These are phyloP conservation scores for Neohortaea acidophila DNA, from an alignment of 495 filamentous ascomycete species.

Conservation along the genomic window DNA sequence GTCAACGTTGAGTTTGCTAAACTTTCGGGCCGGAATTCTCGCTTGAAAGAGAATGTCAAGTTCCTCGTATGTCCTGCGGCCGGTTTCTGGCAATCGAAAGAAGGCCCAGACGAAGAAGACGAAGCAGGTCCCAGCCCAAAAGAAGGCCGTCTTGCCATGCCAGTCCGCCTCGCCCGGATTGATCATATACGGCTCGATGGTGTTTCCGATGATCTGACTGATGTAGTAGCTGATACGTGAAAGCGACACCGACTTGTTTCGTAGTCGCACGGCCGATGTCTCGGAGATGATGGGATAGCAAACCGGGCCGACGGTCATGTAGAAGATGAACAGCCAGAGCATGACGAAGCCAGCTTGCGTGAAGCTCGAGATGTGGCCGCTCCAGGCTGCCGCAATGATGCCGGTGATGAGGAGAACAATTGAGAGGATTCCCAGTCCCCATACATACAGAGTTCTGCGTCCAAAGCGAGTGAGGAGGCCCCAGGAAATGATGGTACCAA, in stretches of 20 bases:
- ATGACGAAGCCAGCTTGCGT: slow-evolving; percentile 59
- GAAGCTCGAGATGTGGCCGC: too few relatives aligned
- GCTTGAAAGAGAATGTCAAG: slow-evolving; percentile 10
- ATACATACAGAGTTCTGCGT: slow-evolving; percentile 49
- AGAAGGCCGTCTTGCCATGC: slow-evolving; percentile 30
- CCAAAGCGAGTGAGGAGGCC: slow-evolving; percentile 34
- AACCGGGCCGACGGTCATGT: slow-evolving; percentile 64
- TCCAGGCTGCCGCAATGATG: slow-evolving; percentile 53
- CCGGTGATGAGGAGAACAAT: too few relatives aligned
- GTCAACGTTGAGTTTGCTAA: background rate
- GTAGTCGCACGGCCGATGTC: slow-evolving; percentile 54
- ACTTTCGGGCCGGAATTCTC: slow-evolving; percentile 10
- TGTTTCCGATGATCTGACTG: slow-evolving; percentile 21
- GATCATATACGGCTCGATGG: slow-evolving; percentile 28
- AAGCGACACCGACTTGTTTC: slow-evolving; percentile 52
- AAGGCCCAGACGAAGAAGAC: slow-evolving; percentile 25
- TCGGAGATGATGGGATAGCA: slow-evolving; percentile 55
- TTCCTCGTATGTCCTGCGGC: slow-evolving; percentile 8
- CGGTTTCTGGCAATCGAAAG: slow-evolving; percentile 31
- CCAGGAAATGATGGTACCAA: slow-evolving; percentile 38
- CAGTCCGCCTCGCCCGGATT: slow-evolving; percentile 30
- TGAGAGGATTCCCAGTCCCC: too few relatives aligned
- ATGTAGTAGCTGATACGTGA: slow-evolving; percentile 26
- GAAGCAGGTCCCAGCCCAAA: slow-evolving; percentile 22
- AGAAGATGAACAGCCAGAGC: slow-evolving; percentile 54